phyloP scores from a whole-genome alignment of 1,284 basidiomycete species.

The Cutaneotrichosporon cavernicola region DNA sequence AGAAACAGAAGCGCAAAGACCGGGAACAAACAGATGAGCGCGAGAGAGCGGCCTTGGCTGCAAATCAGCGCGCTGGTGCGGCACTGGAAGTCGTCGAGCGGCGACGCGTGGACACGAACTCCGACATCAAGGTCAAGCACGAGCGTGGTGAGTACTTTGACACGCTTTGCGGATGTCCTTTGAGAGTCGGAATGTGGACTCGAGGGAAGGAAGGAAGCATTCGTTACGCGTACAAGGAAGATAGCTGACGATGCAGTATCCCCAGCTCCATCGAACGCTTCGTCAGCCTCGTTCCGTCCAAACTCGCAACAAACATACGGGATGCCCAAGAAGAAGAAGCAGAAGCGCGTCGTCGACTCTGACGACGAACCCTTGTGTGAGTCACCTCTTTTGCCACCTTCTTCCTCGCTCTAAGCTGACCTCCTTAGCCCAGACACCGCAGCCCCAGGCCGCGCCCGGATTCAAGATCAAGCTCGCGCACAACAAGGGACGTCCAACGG shows the following conservation, averaged over 20 bases:
- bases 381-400: conserved; percentile 31
- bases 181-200: background rate
- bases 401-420: background rate
- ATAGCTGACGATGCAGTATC: conserved; percentile 33
- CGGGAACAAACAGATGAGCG: conserved; percentile 61
- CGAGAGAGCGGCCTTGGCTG: conserved; percentile 57
- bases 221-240: background rate
- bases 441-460: conserved; percentile 36
- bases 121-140: conserved; percentile 44
- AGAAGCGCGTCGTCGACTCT: conserved; percentile 67
- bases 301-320: conserved; percentile 37
- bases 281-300: conserved; percentile 36
- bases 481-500: conserved; percentile 34
- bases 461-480: conserved; percentile 45
- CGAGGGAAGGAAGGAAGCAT: background rate
- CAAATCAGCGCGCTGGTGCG: conserved; percentile 34
- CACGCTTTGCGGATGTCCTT: background rate
- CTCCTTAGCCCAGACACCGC: conserved; percentile 53
- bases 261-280: conserved; percentile 47
- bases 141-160: conserved; percentile 33
- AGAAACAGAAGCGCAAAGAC: conserved; percentile 65
- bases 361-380: conserved; percentile 69
- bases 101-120: conserved; percentile 16
- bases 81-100: conserved; percentile 39
- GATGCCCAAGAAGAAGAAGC: conserved; percentile 78